Base-by-base conservation (phyloP, 108 stramenopile species). In the Stephanodiscus triporus region DNA sequence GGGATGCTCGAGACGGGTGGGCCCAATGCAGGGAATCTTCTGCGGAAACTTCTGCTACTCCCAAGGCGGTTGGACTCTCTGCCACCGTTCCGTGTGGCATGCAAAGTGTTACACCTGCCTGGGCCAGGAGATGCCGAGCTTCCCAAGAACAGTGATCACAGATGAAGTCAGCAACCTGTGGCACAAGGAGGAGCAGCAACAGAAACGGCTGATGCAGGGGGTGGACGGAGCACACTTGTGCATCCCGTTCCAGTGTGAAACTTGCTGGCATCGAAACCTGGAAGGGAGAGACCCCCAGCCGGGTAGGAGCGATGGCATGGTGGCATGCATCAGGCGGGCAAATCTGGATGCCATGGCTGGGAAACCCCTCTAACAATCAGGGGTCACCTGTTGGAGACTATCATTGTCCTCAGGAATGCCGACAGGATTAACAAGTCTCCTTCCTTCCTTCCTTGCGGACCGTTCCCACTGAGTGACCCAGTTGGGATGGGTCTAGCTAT, bases 191-290 rank as follows among this genome's bases (percentile, higher is more conserved):
- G 59, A 63, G 0, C 0, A 26, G 2, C n/a, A 16, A 2, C 40
- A 40, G 9, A 4, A 29, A 19, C 60, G 23, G 40, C 0, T 73
- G 2, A 57, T 64, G 55, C 69, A 72, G 13, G 63, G 56, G 1
- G 49, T 51, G 9, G 47, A 43, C 0, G 68, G 68, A 1, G 84
- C 83, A 19, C 69, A 82, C 54, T 16, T 78, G n/a, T 67, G 68
- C 45, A 32, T 53, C 2, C 68, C 76, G 6, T 86, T 90, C 54
- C 81, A 85, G 62, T 90, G 89, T 65, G 78, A 84, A 13, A 4
- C 62, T 0, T 90, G 89, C 66, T 83, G 83, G 68, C 76, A 85
- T 24, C 10, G 43, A 4, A 84, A 86, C 14, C 17, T 87, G 0
- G 45, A 66, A 24, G 51, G 68, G 0, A 14, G 77, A 2, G 0